Evolutionary conservation across 2,329 filamentous ascomycete species (phyloP), one percentile per base, ranked within the genome.

Genomic region (Colletotrichum simmondsii): DNA sequence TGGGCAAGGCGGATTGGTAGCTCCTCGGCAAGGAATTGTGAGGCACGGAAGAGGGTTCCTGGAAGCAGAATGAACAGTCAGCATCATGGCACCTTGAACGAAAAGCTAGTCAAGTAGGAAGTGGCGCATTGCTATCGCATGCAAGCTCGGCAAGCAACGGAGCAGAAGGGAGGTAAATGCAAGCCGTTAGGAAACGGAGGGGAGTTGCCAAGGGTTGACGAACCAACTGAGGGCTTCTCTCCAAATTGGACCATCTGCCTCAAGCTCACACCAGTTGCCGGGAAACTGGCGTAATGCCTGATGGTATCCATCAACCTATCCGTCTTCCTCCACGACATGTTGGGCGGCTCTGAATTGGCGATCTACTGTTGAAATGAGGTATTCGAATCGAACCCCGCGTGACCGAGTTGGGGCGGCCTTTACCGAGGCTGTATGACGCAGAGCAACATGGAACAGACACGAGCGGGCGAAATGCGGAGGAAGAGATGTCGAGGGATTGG

Each of bases 181-280:
- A 49, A 72, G 65, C 49, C 32, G 46, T 53, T 59, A 56, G 60
- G 72, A 65, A 69, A 65, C 64, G 65, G 74, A 63, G 26, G 61
- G 67, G 42, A 63, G 56, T 10, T 71, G 65, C 24, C 60, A 14
- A 59, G 68, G 37, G 32, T n/a, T 56, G 70, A 83, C 89, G 79
- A 87, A 97, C 94, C 95, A 78, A 92, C 94, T 19, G 95, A 98
- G 65, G 96, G 95, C 82, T 92, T 94, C 87, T 98, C 95, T 81
- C 96, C 96, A 83, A 98, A 98, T 84, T 98, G 96, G 72, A 98
- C 96, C 97, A 99, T 99, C 89, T 99, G 97, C 83, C 97, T 91
- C 84, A 99, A 89, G 82, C 95, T 98, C 79, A 97, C 94, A 79
- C 97, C 97, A 16, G 97, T 99, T 74, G 97, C 97, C 76, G 97